Evolutionary conservation across 2,329 filamentous ascomycete species (phyloP).

Genomic region (Colletotrichum agaves): DNA sequence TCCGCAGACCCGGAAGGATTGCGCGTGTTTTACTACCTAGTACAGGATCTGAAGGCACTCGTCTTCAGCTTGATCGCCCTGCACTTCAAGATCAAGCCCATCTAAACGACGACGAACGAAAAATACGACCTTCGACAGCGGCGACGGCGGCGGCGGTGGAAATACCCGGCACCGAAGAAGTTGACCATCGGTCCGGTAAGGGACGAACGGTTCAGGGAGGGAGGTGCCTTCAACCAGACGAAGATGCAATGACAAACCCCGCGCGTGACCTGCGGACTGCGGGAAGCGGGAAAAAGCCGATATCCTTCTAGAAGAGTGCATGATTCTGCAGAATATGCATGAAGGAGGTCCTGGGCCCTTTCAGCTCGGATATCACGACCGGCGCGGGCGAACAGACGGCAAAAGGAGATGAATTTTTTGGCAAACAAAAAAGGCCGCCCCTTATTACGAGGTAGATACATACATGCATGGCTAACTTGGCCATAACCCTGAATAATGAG

Average conservation of each 20-base stretch:
- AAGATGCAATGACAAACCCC: constrained; percentile 20
- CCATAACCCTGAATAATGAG: constrained; percentile 15
- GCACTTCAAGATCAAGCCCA: constrained; percentile 95
- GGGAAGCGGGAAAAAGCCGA: constrained; percentile 18
- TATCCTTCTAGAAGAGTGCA: constrained; percentile 26
- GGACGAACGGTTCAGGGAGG: neutral
- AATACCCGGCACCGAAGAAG: constrained; percentile 40
- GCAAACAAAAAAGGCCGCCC: neutral
- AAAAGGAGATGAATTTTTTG: constrained; percentile 15
- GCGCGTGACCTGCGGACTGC: constrained; percentile 15
- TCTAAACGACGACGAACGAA: constrained; percentile 54
- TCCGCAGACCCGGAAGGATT: constrained; percentile 95
- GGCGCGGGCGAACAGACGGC: constrained; percentile 28
- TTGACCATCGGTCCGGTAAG: constrained; percentile 2
- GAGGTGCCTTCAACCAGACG: constrained; percentile 8
- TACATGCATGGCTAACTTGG: neutral
- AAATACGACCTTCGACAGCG: neutral
- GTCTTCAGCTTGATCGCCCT: constrained; percentile 96
- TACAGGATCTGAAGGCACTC: constrained; percentile 95
- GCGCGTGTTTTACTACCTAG: constrained; percentile 97
- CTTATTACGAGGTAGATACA: constrained; percentile 19
- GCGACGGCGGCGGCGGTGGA: constrained; percentile 33
- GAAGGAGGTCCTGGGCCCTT: constrained; percentile 31
- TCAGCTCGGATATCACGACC: constrained; percentile 29
- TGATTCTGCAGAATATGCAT: constrained; percentile 25